Base-by-base conservation (phyloP, 2,329 filamentous ascomycete species). In the Trichoderma simmonsii region DNA sequence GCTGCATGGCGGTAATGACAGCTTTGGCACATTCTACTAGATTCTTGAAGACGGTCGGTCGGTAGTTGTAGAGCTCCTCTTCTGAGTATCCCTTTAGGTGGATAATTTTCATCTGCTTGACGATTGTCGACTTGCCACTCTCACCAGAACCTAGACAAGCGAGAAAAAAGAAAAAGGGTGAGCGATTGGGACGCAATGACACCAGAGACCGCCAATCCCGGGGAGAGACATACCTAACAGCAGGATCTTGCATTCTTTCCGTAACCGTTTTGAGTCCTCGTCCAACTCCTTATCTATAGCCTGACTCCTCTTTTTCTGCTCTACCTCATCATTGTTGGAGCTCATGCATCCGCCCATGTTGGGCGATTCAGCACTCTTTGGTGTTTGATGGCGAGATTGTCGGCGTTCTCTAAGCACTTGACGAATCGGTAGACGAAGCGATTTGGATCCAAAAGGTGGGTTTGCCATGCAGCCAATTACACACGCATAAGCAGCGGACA, bases 61-160 rank as follows among this genome's bases (percentile, higher is more conserved):
- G 92, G 85, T 98, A 98, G 80, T 97, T 92, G 78, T 92, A 92
- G 64, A 98, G 87, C 83, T 99, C 96, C 78, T 98, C 95, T 76
- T 94, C 90, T 12, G 93, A 95, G 83, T 99, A 99, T 73, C 96
- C 96, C 84, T 98, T 97, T 78, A 98, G 92, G 80, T 99, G 96
- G 79, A 99, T 98, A 78, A 99, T 99, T 85, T 98, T 99, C 96
- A 99, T 99, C 87, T 99, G 96, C 84, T 99, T 99, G 77, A 99
- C 96, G 78, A 99, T 98, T 11, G 96, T 99, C 72, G 96, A 98
- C 84, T 99, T 99, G 77, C 96, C 96, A 83, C 95, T 98, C 85
- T 99, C 96, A 76, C 96, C 96, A 75, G 96, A 98, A 76, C 96
- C 96, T 98, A 81, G 76, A 36, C 71, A 39, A 30, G 39, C 78